Base-by-base conservation (phyloP, 495 filamentous ascomycete genomes). In the Daldinia bambusicola region DNA sequence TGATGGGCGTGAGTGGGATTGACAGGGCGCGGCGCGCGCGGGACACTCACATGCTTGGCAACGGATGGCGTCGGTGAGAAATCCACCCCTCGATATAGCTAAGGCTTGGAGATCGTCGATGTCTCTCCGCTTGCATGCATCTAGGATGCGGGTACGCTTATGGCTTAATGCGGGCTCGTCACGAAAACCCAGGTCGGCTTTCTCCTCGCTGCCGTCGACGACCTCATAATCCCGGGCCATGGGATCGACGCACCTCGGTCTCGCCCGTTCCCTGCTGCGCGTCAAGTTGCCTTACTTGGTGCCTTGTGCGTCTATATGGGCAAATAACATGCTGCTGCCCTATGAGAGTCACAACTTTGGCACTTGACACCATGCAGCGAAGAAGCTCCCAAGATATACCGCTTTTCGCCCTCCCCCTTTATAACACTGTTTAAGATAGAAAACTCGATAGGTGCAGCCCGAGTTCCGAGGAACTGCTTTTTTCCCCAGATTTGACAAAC, bases 21-120 rank as follows among this genome's bases (percentile, higher is more conserved):
- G 36, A n/a, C 10, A 40, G 64, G 26, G 61, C 22, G 52, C 51
- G 61, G 66, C 61, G 36, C 61, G 36, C 34, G 57, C 70, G 52
- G 50, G 67, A 36, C 61, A 89, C 93, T 83, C 86, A 97, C 95
- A 99, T 74, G 92, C 94, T 79, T 86, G 84, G 75, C 86, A 86
- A 74, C 95, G 90, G 72, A 96, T 79, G n/a, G 85, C 83, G 80
- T 99, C 95, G 52, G 88, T 86, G 37, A 98, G 77, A 53, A 98
- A 85, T 6, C 95, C 95, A 12, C 90, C 90, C 60, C 85, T 80
- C 10, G 90, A 90, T 26, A 88, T 89, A 16, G 95, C 94, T 67
- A 92, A 83, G 3, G 74, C 76, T 43, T 89, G 79, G 55, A 99
- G 81, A 34, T 84, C 81, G 64, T 84, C 83, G 36, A 93, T 77